Evolutionary conservation across 164 flowering plant species (phyloP), one percentile per base, ranked within the genome.

Genomic region (Sextonia rubra): DNA sequence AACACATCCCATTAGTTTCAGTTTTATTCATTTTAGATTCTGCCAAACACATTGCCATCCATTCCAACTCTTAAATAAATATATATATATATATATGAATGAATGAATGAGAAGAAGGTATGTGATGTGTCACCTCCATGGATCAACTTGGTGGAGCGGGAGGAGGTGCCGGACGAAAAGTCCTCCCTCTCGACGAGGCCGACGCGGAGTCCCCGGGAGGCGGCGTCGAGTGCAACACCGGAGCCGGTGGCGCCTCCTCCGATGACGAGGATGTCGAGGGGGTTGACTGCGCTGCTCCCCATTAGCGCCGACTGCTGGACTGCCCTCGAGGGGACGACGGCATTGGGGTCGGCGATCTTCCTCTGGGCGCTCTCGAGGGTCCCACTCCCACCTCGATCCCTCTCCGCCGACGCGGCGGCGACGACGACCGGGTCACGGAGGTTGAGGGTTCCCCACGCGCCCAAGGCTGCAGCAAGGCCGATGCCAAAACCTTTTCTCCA

Each of bases 131-230:
- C 55, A 90, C 98, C 98, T 89, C 98, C 99, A 75, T 96, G 98
- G 77, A 96, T 83, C 58, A 93, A 82, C 80, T 96, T 96, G 20
- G 97, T 93, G 14, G 99, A 96, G 74, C 98, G 76, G 0, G 98
- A 96, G 23, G 98, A 93, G 1, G 98, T 93, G 15, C 98, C 99
- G 2, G 97, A 87, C 4, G 99, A 78, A 83, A 96, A 96, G 73
- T 96, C 99, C 73, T 96, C 98, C 2, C 99, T 73, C 83, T 96
- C 99, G 2, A 96, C 95, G n/a, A 96, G 91, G 9, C 99, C 99
- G 58, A 93, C 97, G 23, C 92, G 87, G 11, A 96, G 87, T 2
- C 99, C 99, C 25, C 98, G 78, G 1, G 97, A 76, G 15, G 71
- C 89, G 27, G 98, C 99, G 64, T 96, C 98, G 0, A 93, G 89